Evolutionary conservation across 805 yeast species (phyloP).

Genomic region (Cyberlindnera subsufficiens): DNA sequence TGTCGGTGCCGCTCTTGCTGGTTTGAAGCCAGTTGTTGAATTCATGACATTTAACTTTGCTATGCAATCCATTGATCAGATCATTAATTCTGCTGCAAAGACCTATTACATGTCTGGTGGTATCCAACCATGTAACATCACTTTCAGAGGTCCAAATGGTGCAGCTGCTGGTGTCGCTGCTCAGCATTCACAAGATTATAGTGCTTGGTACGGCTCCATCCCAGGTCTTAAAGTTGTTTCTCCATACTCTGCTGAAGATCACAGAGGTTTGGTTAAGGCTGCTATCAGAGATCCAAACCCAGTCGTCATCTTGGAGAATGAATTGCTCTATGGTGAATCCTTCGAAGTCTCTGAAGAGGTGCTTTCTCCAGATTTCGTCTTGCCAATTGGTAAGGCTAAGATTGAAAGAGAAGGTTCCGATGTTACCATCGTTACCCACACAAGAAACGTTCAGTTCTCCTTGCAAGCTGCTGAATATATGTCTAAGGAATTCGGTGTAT

Average conservation of each 20-base stretch:
- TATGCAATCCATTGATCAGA: constrained; percentile 99
- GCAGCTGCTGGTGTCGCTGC: constrained; percentile 99
- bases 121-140: constrained; percentile 92
- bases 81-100: constrained; percentile 97
- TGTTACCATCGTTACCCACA: constrained; percentile 82
- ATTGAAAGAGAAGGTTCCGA: constrained; percentile 91
- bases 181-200: constrained; percentile 96
- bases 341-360: constrained; percentile 89
- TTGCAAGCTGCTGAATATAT: constrained; percentile 86
- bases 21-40: constrained; percentile 93
- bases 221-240: constrained; percentile 97
- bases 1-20: constrained; percentile 76
- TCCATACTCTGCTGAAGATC: constrained; percentile 94
- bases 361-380: constrained; percentile 76
- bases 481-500: constrained; percentile 78
- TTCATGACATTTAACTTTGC: constrained; percentile 99
- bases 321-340: constrained; percentile 86
- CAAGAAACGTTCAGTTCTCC: constrained; percentile 84
- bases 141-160: constrained; percentile 99
- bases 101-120: constrained; percentile 99
- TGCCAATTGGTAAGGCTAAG: constrained; percentile 95
- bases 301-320: constrained; percentile 92
- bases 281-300: constrained; percentile 99
- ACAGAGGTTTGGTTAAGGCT: constrained; percentile 92
- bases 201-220: constrained; percentile 97